Conservation (phyloP, 306 rosid genomes). For the Quercus engelmannii region DNA sequence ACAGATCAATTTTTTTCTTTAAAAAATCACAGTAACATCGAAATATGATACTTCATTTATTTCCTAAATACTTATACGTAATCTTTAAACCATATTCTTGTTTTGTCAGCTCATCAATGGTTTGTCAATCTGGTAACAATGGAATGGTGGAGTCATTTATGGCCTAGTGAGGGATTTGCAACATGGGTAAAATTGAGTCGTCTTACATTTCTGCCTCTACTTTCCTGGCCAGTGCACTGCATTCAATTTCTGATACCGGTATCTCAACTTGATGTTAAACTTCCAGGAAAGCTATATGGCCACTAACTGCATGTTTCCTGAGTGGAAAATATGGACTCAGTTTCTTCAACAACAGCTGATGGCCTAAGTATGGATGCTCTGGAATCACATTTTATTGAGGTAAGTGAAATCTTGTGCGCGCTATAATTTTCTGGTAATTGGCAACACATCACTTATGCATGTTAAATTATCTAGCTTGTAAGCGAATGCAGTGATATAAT, state of each 20-base stretch:
- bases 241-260: not conserved
- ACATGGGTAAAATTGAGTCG: slow-evolving; percentile 47
- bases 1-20: not conserved
- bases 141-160: slow-evolving; percentile 74
- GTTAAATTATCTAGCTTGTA: not conserved
- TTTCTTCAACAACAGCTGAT: slow-evolving; percentile 35
- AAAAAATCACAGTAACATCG: not conserved
- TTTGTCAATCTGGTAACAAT: slow-evolving; percentile 68
- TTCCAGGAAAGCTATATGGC: slow-evolving; percentile 62
- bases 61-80: not conserved
- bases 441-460: not conserved
- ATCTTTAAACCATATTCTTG: not conserved
- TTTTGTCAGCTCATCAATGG: slow-evolving; percentile 49
- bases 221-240: not conserved
- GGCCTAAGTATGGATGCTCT: slow-evolving; percentile 55
- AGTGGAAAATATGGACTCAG: slow-evolving; percentile 62
- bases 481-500: not conserved
- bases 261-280: not conserved
- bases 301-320: slow-evolving; percentile 46
- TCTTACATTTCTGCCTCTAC: not conserved
- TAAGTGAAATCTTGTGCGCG: not conserved
- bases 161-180: slow-evolving; percentile 71
- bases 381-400: slow-evolving; percentile 67
- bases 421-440: not conserved
- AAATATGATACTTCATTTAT: not conserved